Base-by-base conservation (phyloP, 2,329 filamentous ascomycete species). In the Aspergillus ochraceoroseus region DNA sequence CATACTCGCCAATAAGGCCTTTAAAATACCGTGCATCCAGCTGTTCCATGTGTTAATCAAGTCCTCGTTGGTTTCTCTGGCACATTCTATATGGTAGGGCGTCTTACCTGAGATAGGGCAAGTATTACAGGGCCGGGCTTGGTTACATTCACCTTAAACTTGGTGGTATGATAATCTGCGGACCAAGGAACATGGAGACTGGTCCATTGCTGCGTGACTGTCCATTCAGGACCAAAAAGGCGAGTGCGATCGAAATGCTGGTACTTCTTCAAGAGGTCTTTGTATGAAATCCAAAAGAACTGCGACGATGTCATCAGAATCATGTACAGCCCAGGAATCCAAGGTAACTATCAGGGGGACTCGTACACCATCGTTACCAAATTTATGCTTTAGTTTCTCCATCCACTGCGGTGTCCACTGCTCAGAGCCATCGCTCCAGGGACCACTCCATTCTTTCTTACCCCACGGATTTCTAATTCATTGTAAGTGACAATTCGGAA, bases 391-490 rank as follows among this genome's bases (percentile, higher is more conserved):
- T 1, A 92, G 72, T 53, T 82, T 80, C 44, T 79, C 66, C 64
- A 90, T 80, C 77, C 83, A 87, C 51, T 88, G 81, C 0, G 84
- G 72, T 1, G 84, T 90, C 87, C 87, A 94, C 62, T 90, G 82
- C 54, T 86, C 84, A 5, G 83, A 87, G 0, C 87, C 87, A 56
- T 92, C 87, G 25, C 77, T 82, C 85, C 86, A 92, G 1, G 84
- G 72, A 1, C 87, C 87, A 19, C 77, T 83, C 85, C 86, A 92
- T 63, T 88, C 86, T 20, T 77, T 79, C 48, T 80, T 79, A 1
- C 86, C 87, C 86, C 85, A 92, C 0, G 87, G 87, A 52, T 92
- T 92, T 49, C 82, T 79, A 14, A 32, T 23, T 13, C 4, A 23
- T 35, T n/a, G 34, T 60, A 7, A 59, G 52, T 32, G 43, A 25